Base-by-base conservation (phyloP, 345 rosid genomes). In the Eucalyptus regnans region DNA sequence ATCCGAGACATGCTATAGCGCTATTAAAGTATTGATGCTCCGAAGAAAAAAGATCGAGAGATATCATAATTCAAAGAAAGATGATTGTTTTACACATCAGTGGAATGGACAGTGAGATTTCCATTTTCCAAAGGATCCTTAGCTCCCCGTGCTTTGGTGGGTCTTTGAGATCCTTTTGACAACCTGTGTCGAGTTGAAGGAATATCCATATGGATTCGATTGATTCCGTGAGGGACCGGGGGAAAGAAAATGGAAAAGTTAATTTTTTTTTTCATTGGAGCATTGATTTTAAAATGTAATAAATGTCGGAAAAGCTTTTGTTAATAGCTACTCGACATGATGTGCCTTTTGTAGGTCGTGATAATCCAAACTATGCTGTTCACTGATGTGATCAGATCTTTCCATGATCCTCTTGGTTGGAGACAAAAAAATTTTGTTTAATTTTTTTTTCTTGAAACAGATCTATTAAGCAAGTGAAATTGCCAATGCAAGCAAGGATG, bases 201-300 rank as follows among this genome's bases (percentile, higher is more conserved):
- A 37, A 16, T 33, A 33, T 68, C 6, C 9, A 31, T 68, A 31
- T 8, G 1, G 44, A 33, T 37, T 41, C 1, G 1, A 33, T 17
- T 1, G 9, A 68, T 68, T 68, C 25, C 2, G 4, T 33, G 22
- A 68, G 7, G 80, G 17, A 68, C 1, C 4, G 0, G 2, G 22
- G 22, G 25, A 68, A 17, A 33, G 43, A 9, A 68, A 5, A 17
- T 1, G 7, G 4, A 62, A 62, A 62, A 62, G 8, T 10, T 3
- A 62, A 12, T 56, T 22, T 4, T 37, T 37, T 33, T 23, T 60
- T 27, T 6, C 31, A 29, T 29, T 12, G 68, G 33, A 27, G 4
- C 16, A 62, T 62, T 8, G 2, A 29, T 62, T 27, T 62, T 12
- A 29, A 62, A 62, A 62, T 27, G 16, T 13, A 62, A 27, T 62